phyloP scores from a whole-genome alignment of 2,329 filamentous ascomycete genomes.

The Sarocladium kiliense region DNA sequence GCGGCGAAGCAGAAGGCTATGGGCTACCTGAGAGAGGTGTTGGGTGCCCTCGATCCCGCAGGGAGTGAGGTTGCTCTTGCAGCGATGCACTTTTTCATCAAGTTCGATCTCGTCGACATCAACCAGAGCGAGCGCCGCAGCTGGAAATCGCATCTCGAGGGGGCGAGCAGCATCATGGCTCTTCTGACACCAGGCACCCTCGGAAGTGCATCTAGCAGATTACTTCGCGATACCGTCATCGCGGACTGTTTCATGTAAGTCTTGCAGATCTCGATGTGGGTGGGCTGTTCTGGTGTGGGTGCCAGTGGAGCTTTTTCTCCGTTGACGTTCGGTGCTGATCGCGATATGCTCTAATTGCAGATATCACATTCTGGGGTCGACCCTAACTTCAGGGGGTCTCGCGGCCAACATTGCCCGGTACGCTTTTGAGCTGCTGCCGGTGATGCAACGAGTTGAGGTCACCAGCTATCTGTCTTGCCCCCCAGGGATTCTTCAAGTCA shows the following conservation, averaged over 20 bases:
- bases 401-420: slow-evolving; percentile 33
- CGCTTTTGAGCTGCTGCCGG: slow-evolving; percentile 31
- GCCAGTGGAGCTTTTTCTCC: slow-evolving; percentile 3
- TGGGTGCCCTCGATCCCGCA: slow-evolving; percentile 32
- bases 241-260: slow-evolving; percentile 44
- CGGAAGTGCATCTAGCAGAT: slow-evolving; percentile 24
- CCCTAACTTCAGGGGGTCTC: slow-evolving; percentile 29
- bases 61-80: slow-evolving; percentile 43
- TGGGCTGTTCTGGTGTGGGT: neutral
- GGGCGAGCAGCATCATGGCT: slow-evolving; percentile 36
- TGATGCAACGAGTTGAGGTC: slow-evolving; percentile 36
- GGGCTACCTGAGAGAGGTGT: slow-evolving; percentile 33
- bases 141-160: slow-evolving; percentile 42
- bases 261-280: slow-evolving; percentile 1
- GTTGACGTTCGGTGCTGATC: neutral
- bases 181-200: slow-evolving; percentile 25
- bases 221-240: slow-evolving; percentile 39
- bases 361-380: slow-evolving; percentile 36
- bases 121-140: slow-evolving; percentile 33
- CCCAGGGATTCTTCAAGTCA: slow-evolving; percentile 37
- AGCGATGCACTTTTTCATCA: slow-evolving; percentile 46
- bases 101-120: slow-evolving; percentile 45
- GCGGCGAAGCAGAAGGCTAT: slow-evolving; percentile 42
- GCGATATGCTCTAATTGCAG: slow-evolving; percentile 18
- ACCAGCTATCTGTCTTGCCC: slow-evolving; percentile 38